phyloP scores from a whole-genome alignment of 768 basidiomycete species.

The Plicaturopsis crispa region DNA sequence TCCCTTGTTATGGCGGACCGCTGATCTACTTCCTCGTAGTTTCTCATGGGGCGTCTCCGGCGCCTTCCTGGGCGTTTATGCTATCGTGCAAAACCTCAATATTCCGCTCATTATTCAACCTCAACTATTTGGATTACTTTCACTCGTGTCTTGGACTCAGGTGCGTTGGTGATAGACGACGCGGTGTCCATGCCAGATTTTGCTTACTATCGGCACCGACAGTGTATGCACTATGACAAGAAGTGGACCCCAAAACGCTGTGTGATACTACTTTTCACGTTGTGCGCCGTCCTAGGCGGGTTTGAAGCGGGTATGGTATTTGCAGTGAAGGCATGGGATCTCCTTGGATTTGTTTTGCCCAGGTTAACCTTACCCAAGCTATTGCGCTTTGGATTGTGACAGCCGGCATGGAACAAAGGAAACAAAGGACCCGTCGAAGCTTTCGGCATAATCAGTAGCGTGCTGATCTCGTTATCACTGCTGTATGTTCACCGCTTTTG shows the following conservation, averaged over 20 bases:
- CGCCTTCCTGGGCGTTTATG: constrained; percentile 62
- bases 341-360: too few relatives aligned
- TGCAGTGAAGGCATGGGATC: constrained; percentile 47
- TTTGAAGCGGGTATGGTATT: constrained; percentile 56
- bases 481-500: constrained; percentile 25
- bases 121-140: constrained; percentile 54
- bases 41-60: constrained; percentile 55
- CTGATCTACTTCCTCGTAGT: constrained; percentile 20
- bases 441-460: constrained; percentile 55
- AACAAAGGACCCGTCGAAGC: constrained; percentile 33
- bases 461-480: constrained; percentile 48
- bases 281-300: constrained; percentile 40
- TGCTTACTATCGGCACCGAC: constrained; percentile 7
- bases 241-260: constrained; percentile 29
- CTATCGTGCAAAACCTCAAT: constrained; percentile 55
- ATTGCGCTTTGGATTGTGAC: too few relatives aligned
- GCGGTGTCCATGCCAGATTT: neutral
- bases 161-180: too few relatives aligned
- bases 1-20: neutral
- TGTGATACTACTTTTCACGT: constrained; percentile 25
- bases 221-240: constrained; percentile 64
- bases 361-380: too few relatives aligned
- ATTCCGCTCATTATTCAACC: constrained; percentile 68
- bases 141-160: constrained; percentile 60
- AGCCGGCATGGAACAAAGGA: too few relatives aligned